Base-by-base conservation (phyloP, 2,329 filamentous ascomycete genomes). In the Paecilomyces sp. region DNA sequence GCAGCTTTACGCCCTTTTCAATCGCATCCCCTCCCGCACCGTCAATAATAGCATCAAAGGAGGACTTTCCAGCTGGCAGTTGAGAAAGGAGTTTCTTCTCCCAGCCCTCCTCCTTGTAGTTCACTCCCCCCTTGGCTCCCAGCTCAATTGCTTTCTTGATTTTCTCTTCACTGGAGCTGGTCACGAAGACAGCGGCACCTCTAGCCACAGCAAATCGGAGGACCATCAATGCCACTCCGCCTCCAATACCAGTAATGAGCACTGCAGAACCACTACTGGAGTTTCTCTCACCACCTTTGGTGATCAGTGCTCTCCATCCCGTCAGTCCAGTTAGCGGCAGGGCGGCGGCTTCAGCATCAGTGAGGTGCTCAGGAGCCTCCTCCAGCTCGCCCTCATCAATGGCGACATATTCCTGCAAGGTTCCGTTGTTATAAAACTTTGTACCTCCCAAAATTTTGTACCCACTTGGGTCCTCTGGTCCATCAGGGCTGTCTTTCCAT, bases 161-260 rank as follows among this genome's bases (percentile, higher is more conserved):
- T 81, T 96, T 96, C 67, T 83, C 86, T 64, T 85, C 75, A 63
- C 85, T 87, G 8, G 90, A 87, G 58, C 87, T 91, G 1, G 88
- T 93, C 58, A 96, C 91, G 70, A 82, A 96, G n/a, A 93, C 88
- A 71, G 87, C 85, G 67, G 88, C 85, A 41, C 91, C 90, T 64
- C 85, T 77, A 9, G 85, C 91, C 12, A 88, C 85, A 11, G 85
- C 92, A 75, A 96, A 96, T 72, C 91, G 82, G 66, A 97, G 78
- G 5, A 84, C 88, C 79, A 90, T 88, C 58, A 97, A 78, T 34
- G 93, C 93, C 0, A 97, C 93, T 52, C 93, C 93, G 36, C 93
- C 93, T 0, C 93, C 93, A 73, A 97, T 95, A 0, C 93, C 93
- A 3, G 93, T 97, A 51, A 97, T 77, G 33, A 97, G 79, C 3